Evolutionary conservation across 2,329 filamentous ascomycete genomes (phyloP).

Genomic region (Stemphylium vesicarium): DNA sequence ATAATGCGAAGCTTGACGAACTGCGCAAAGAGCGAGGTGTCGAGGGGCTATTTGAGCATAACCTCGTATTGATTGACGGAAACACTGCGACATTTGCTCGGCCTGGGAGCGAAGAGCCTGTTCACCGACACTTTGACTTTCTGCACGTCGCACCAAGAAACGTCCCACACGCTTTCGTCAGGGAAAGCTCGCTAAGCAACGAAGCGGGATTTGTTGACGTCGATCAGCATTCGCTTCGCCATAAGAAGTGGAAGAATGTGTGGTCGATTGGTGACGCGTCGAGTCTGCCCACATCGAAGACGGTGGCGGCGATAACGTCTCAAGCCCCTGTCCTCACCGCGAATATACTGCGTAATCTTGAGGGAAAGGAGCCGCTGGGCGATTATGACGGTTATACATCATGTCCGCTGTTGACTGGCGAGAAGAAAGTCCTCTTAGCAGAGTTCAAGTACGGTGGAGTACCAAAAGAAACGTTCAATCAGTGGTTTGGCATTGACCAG

Average conservation of each 20-base stretch:
- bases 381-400: constrained; percentile 50
- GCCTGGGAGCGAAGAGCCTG: constrained; percentile 28
- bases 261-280: constrained; percentile 50
- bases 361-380: constrained; percentile 32
- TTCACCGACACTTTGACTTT: constrained; percentile 45
- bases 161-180: constrained; percentile 45
- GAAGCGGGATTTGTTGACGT: constrained; percentile 48
- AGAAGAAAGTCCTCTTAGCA: constrained; percentile 67
- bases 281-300: constrained; percentile 48
- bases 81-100: constrained; percentile 45
- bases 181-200: constrained; percentile 42
- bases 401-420: constrained; percentile 52
- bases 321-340: constrained; percentile 44
- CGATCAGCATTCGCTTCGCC: constrained; percentile 40
- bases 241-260: constrained; percentile 46
- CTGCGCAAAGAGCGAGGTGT: constrained; percentile 45
- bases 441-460: constrained; percentile 70
- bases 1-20: constrained; percentile 43
- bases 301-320: constrained; percentile 47
- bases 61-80: constrained; percentile 45
- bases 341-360: constrained; percentile 39
- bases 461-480: constrained; percentile 67
- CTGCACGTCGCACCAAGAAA: constrained; percentile 48
- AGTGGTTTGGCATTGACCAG: constrained; percentile 64
- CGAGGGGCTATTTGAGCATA: constrained; percentile 47